Percentiles rank a stretch among this genome's conserved stretches.
phyloP scores from a whole-genome alignment of 129 eudicot species.

The Tanacetum coccineum region DNA sequence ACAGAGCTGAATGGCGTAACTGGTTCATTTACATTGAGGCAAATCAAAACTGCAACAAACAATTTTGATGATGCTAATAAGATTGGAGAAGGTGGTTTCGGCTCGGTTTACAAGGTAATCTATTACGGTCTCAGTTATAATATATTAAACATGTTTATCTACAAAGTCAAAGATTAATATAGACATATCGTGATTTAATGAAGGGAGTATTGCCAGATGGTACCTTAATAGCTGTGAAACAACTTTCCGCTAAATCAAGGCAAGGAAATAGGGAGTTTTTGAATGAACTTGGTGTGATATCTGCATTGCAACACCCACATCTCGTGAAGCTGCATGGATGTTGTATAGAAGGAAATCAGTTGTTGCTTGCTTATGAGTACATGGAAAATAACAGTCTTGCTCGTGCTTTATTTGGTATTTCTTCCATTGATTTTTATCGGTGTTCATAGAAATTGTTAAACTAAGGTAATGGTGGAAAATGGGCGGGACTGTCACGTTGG shows the following conservation, averaged over 20 bases:
- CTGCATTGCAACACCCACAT: conserved; percentile 72
- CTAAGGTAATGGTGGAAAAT: too few species aligned
- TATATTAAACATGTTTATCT: neutral
- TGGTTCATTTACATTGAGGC: conserved; percentile 54
- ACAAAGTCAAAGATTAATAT: neutral
- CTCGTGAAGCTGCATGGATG: conserved; percentile 76
- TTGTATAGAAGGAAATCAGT: conserved; percentile 68
- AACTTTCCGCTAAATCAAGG: conserved; percentile 46
- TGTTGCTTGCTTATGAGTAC: conserved; percentile 70
- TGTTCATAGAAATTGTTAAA: neutral
- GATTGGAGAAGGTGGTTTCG: conserved; percentile 90
- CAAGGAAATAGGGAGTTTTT: conserved; percentile 82
- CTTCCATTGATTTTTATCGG: neutral
- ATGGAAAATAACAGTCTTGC: conserved; percentile 80
- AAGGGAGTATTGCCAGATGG: conserved; percentile 70
- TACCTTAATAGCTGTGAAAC: conserved; percentile 35
- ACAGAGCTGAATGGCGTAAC: conserved; percentile 49
- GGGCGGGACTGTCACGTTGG: too few species aligned
- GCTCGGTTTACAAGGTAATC: conserved; percentile 64
- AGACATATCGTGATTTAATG: conserved; percentile 8
- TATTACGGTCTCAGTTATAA: neutral
- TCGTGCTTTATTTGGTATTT: conserved; percentile 67
- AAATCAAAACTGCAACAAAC: conserved; percentile 63
- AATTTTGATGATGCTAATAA: conserved; percentile 61
- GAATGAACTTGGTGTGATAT: conserved; percentile 78